Conservation (phyloP, 2,329 filamentous ascomycete species). For the Aspergillus fumigatus region DNA sequence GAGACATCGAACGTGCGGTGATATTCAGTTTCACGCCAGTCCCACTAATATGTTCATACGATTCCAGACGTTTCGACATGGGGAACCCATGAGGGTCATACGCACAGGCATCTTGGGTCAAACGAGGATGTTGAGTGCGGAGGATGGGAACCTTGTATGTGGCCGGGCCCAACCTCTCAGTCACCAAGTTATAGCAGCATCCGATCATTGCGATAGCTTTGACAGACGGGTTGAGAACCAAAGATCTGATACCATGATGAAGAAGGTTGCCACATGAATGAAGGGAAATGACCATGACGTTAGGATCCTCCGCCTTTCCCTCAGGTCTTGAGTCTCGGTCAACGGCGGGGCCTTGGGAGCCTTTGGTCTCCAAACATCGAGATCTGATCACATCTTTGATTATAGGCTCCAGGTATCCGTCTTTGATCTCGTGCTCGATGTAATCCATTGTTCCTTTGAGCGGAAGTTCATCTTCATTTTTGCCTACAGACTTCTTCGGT, state of each 20-base stretch:
- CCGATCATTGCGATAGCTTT: slow-evolving; percentile 92
- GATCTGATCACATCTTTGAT: slow-evolving; percentile 32
- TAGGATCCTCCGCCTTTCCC: slow-evolving; percentile 18
- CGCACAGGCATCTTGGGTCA: slow-evolving; percentile 63
- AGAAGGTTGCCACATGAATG: slow-evolving; percentile 98
- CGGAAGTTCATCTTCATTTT: slow-evolving; percentile 15
- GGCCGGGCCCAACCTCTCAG: slow-evolving; percentile 79
- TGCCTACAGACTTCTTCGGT: slow-evolving; percentile 6
- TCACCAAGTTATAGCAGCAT: slow-evolving; percentile 96
- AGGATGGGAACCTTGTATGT: slow-evolving; percentile 79
- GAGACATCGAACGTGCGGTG: slow-evolving; percentile 96
- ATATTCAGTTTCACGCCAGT: slow-evolving; percentile 81
- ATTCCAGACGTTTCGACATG: slow-evolving; percentile 69
- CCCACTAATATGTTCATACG: slow-evolving; percentile 50
- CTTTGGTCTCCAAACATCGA: neutral
- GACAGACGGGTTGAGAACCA: slow-evolving; percentile 78
- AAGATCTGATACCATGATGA: slow-evolving; percentile 83
- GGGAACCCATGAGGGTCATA: slow-evolving; percentile 89
- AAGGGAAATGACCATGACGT: slow-evolving; percentile 83
- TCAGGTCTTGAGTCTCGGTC: neutral
- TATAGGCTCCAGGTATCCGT: slow-evolving; percentile 40
- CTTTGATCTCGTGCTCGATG: slow-evolving; percentile 42
- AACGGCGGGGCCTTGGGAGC: neutral
- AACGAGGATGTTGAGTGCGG: slow-evolving; percentile 67
- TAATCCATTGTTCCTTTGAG: slow-evolving; percentile 37